A percentile compares a stretch with the other conserved stretches of the same genome.
Conservation (phyloP, 2,329 filamentous ascomycete genomes). For the Penicillium sp. region DNA sequence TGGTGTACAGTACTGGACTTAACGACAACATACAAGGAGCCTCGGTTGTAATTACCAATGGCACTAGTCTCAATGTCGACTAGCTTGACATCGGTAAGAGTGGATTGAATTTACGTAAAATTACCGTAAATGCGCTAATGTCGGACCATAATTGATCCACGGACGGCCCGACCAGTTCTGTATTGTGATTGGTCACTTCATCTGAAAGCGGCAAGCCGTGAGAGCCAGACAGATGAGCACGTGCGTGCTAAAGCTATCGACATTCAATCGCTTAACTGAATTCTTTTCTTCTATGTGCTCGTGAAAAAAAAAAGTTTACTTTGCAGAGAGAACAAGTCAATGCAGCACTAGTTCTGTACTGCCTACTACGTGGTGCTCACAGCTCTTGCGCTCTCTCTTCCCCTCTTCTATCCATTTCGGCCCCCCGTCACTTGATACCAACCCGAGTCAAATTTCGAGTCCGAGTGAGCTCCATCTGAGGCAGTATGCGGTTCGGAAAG, state of each 20-base stretch:
- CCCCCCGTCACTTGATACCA: background rate
- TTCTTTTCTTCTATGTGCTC: background rate
- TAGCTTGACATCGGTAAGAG: background rate
- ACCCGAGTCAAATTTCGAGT: background rate
- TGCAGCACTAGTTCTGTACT: background rate
- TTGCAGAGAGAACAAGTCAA: background rate
- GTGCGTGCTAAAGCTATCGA: conserved; percentile 6
- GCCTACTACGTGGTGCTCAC: background rate
- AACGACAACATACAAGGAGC: background rate
- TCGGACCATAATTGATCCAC: background rate
- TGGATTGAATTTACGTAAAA: background rate
- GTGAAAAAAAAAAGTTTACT: background rate
- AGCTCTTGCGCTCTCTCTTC: background rate
- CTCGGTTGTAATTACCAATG: background rate
- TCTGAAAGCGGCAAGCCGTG: background rate
- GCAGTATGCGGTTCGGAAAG: conserved; percentile 88
- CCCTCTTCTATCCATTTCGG: background rate
- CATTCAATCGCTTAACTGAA: background rate
- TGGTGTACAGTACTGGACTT: background rate
- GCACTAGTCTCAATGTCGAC: background rate
- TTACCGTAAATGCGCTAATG: background rate
- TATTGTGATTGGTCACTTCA: conserved; percentile 7
- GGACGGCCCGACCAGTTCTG: background rate
- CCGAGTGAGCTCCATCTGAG: background rate
- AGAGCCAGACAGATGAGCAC: conserved; percentile 10